phyloP scores from a whole-genome alignment of 352 stramenopile species.

The Phytopythium mirpurense region DNA sequence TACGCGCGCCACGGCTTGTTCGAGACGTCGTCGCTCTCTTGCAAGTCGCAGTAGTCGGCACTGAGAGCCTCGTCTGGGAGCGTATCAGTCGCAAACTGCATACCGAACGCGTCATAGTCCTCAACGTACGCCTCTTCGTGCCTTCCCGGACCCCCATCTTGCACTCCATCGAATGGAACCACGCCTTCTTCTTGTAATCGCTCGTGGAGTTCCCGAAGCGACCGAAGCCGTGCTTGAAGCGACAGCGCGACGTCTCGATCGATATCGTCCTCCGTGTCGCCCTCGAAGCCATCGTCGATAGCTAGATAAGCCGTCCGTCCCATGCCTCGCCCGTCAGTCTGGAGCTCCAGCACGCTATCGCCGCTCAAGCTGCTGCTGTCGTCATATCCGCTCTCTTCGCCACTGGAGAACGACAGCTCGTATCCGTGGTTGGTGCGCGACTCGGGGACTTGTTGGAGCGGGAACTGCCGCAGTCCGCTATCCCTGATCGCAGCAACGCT shows the following conservation, averaged over 20 bases:
- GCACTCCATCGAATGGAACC: neutral
- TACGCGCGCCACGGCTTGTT: constrained; percentile 65
- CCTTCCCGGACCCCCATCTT: neutral
- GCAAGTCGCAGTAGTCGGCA: constrained; percentile 3
- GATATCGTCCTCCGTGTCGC: neutral
- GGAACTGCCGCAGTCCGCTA: neutral
- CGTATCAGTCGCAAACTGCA: neutral
- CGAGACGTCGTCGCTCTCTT: neutral
- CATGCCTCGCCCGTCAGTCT: constrained; percentile 10
- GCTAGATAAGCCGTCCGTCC: neutral
- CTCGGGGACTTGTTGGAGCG: neutral
- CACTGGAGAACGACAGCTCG: constrained; percentile 3
- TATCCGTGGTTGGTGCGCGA: neutral
- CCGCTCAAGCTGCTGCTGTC: constrained; percentile 22
- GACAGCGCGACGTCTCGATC: neutral
- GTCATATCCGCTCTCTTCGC: constrained; percentile 8
- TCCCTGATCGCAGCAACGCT: no score
- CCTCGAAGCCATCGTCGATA: neutral
- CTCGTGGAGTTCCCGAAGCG: neutral
- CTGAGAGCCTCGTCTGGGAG: neutral
- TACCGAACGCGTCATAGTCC: neutral
- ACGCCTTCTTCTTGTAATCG: neutral
- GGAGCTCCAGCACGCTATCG: constrained; percentile 21
- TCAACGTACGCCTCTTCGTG: neutral
- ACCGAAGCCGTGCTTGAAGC: neutral